Evolutionary conservation across 176 grass and related monocot species (phyloP).

Genomic region (Musa beccarii): DNA sequence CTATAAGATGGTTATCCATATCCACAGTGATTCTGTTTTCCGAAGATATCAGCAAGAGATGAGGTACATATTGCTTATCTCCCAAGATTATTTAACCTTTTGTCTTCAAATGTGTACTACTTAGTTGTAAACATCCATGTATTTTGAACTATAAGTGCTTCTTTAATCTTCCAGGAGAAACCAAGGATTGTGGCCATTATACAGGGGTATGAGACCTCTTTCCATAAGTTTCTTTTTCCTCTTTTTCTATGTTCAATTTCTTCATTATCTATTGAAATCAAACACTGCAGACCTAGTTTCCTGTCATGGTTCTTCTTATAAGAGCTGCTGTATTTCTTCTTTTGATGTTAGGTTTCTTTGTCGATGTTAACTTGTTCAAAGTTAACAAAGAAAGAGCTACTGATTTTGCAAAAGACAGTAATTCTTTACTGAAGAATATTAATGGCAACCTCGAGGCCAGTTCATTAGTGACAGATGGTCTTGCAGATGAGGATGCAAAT

Average conservation of each 20-base stretch:
- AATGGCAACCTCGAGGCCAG: slow-evolving; percentile 45
- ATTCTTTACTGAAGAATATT: slow-evolving; percentile 55
- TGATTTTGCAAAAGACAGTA: slow-evolving; percentile 52
- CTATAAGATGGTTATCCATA: slow-evolving; percentile 97
- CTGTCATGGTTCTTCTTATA: slow-evolving; percentile 17
- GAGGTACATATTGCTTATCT: slow-evolving; percentile 36
- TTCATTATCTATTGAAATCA: background rate
- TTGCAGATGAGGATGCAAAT: slow-evolving; percentile 88
- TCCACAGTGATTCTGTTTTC: slow-evolving; percentile 80
- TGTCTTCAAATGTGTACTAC: background rate
- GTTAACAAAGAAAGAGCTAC: slow-evolving; percentile 56
- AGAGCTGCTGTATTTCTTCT: slow-evolving; percentile 16
- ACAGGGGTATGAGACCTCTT: slow-evolving; percentile 57
- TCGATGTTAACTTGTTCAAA: slow-evolving; percentile 95
- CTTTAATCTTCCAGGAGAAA: slow-evolving; percentile 56
- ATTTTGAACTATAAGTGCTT: background rate
- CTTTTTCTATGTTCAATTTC: background rate
- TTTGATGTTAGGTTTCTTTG: slow-evolving; percentile 72
- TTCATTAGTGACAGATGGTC: slow-evolving; percentile 36
- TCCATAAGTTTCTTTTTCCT: background rate
- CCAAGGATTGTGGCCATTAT: slow-evolving; percentile 87
- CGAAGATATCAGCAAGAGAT: slow-evolving; percentile 93
- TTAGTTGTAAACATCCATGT: background rate
- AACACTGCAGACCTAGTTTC: background rate
- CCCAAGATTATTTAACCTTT: background rate